Evolutionary conservation across 495 filamentous ascomycete species (phyloP), one percentile per base, ranked within the genome.

Genomic region (Daldinia bambusicola): DNA sequence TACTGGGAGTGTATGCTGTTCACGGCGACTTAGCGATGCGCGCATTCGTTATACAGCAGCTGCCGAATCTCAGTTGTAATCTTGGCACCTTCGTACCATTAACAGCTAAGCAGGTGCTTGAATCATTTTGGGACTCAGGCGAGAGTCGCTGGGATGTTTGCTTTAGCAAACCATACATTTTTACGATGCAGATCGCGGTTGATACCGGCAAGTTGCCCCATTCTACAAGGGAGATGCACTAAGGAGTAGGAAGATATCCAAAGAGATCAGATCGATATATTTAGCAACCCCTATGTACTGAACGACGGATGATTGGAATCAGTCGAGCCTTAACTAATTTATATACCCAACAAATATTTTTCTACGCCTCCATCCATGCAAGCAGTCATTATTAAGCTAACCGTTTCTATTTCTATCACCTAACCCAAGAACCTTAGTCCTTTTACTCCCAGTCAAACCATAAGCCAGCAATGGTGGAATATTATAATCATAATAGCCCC

Each of bases 101-200:
- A 13, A 61, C 66, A 10, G 77, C 67, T 38, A 76, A 69, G 62
- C 53, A 22, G 8, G 59, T 78, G 14, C 64, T 80, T 16, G 76
- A 76, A 55, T 61, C 50, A 36, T 80, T 80, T 40, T 80, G 80
- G 80, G 64, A 34, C 6, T 67, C 66, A 0, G 74, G 74, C 0
- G 65, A 72, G 16, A 69, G 31, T 18, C 32, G 55, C 34, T 81
- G 79, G 78, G 80, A 82, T 66, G 63, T 48, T 37, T 82, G 80
- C 75, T 82, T 79, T 53, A 75, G 75, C 9, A 70, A 60, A 45
- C 76, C 76, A 8, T 75, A 77, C 26, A 41, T 60, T 37, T 74
- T 74, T 40, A 72, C 50, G 36, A 48, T 37, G 37, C 74, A 70
- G 31, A 63, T 69, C 6, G 64, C 70, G 18, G 36, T 59, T 6